A percentile compares a stretch with the other conserved stretches of the same genome.
phyloP scores from a whole-genome alignment of 306 rosid genomes.

The Fragaria iinumae region DNA sequence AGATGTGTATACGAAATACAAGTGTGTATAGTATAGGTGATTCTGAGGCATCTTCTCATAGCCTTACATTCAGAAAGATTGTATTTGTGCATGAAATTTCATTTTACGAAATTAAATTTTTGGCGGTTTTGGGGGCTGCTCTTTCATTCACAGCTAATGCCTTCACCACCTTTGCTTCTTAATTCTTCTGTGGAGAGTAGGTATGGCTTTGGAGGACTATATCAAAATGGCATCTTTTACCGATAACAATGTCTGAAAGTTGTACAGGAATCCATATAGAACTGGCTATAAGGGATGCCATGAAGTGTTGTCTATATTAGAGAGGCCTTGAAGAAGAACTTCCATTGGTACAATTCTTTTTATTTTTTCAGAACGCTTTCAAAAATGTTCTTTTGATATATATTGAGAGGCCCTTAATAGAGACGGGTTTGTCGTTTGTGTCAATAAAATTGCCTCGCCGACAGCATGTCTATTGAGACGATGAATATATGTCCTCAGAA shows the following conservation, averaged over 20 bases:
- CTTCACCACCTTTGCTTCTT: neutral
- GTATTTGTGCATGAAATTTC: slow-evolving; percentile 18
- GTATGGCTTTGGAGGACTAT: neutral
- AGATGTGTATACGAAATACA: slow-evolving; percentile 9
- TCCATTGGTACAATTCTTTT: too few species aligned
- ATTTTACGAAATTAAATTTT: slow-evolving; percentile 24
- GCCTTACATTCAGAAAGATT: slow-evolving; percentile 10
- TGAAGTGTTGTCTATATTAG: too few species aligned
- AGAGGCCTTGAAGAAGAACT: too few species aligned
- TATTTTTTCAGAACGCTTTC: too few species aligned
- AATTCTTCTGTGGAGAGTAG: neutral
- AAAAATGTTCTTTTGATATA: too few species aligned
- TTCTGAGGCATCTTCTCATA: slow-evolving; percentile 17
- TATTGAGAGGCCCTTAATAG: too few species aligned
- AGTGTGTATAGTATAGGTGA: slow-evolving; percentile 26
- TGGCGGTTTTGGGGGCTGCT: neutral
- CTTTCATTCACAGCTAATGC: neutral
- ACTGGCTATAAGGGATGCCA: neutral
- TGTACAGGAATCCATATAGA: neutral
- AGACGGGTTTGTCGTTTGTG: too few species aligned
- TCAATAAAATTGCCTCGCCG: too few species aligned
- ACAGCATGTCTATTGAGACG: neutral
- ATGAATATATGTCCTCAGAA: neutral
- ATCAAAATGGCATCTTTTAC: neutral
- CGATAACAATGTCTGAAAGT: neutral